phyloP scores from a whole-genome alignment of 2,329 filamentous ascomycete species.

The Diaporthe caulivora region DNA sequence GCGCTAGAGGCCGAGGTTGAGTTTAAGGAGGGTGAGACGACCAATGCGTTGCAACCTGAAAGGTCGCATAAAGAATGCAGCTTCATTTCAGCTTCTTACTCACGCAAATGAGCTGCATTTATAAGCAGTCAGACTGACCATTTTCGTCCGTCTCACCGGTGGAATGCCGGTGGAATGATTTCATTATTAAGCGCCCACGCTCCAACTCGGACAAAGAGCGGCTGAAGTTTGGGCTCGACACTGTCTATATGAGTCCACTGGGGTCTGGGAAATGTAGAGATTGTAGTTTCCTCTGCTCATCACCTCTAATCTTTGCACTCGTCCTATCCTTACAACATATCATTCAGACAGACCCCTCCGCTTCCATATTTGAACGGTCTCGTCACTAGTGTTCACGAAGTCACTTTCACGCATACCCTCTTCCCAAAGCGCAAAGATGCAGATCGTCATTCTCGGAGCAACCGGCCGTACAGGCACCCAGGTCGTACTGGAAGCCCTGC shows the following conservation, averaged over 20 bases:
- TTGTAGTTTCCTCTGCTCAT: not conserved
- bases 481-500: constrained; percentile 55
- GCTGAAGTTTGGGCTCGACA: not conserved
- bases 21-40: not conserved
- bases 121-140: not conserved
- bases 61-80: not conserved
- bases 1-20: not conserved
- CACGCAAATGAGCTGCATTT: not conserved
- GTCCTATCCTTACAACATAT: not conserved
- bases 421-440: constrained; percentile 44
- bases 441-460: constrained; percentile 57
- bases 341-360: not conserved
- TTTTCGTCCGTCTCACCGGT: constrained; percentile 3
- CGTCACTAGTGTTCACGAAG: too few relatives aligned
- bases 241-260: not conserved
- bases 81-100: not conserved
- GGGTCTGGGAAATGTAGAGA: not conserved
- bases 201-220: not conserved
- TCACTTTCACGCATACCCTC: not conserved
- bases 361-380: not conserved
- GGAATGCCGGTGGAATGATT: too few relatives aligned
- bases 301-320: not conserved
- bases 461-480: constrained; percentile 58
- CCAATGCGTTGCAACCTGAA: not conserved
- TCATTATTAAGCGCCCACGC: not conserved